phyloP scores from a whole-genome alignment of 1,139 yeast species.

The Scheffersomyces parashehatae region DNA sequence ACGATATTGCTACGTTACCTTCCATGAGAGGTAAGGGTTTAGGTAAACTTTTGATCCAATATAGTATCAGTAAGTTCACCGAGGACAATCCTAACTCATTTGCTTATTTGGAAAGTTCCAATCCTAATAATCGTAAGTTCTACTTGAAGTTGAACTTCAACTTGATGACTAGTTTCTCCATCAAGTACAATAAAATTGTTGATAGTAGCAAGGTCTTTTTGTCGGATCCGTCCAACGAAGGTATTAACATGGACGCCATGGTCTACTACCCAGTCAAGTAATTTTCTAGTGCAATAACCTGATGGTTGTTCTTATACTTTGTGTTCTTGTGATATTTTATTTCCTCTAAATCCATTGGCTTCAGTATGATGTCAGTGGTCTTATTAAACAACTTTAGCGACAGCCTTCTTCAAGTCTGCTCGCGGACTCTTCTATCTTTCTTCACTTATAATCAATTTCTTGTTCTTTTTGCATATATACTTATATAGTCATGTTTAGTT shows the following conservation, averaged over 20 bases:
- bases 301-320: neutral
- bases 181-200: constrained; percentile 27
- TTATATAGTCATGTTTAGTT: neutral
- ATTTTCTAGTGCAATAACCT: neutral
- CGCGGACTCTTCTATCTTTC: constrained; percentile 1
- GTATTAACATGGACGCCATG: constrained; percentile 43
- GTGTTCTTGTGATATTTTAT: neutral
- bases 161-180: constrained; percentile 44
- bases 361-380: too few relatives aligned
- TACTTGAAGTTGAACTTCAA: constrained; percentile 51
- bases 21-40: constrained; percentile 42
- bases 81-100: constrained; percentile 9
- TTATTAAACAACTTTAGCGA: too few relatives aligned
- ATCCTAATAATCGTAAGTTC: constrained; percentile 50
- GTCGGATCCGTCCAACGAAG: constrained; percentile 22
- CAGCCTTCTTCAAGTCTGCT: neutral
- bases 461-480: neutral
- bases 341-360: neutral
- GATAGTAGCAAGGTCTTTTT: constrained; percentile 20
- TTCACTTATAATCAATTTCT: neutral
- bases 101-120: constrained; percentile 50
- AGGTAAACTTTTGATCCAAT: constrained; percentile 35
- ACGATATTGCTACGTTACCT: constrained; percentile 42
- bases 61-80: constrained; percentile 17
- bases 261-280: constrained; percentile 16